Conservation (phyloP, 1,139 yeast genomes). For the Yamadazyma taylorii region DNA sequence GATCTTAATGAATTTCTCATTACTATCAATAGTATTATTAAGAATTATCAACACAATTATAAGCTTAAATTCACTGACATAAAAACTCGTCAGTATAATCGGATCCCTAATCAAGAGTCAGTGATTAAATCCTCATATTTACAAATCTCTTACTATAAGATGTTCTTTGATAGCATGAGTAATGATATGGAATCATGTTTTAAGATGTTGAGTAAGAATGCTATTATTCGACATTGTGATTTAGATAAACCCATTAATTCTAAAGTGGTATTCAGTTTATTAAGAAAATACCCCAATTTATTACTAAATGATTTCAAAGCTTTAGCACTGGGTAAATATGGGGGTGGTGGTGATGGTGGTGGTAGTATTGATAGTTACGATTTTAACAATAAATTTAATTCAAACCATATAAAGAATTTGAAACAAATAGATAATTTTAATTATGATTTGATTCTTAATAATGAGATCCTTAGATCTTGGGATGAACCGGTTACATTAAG, state of each 20-base stretch:
- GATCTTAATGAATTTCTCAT: slow-evolving; percentile 25
- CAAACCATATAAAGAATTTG: slow-evolving; percentile 11
- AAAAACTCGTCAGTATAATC: slow-evolving; percentile 50
- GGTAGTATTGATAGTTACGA: slow-evolving; percentile 8
- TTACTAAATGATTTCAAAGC: slow-evolving; percentile 42
- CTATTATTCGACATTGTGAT: slow-evolving; percentile 43
- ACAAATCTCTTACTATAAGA: slow-evolving; percentile 59
- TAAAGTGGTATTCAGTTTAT: slow-evolving; percentile 32
- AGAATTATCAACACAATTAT: slow-evolving; percentile 17
- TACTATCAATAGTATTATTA: slow-evolving; percentile 17
- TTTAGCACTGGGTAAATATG: slow-evolving; percentile 42
- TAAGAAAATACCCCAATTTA: slow-evolving; percentile 34
- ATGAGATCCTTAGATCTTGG: slow-evolving; percentile 41
- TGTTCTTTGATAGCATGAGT: slow-evolving; percentile 39
- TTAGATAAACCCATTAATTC: slow-evolving; percentile 50
- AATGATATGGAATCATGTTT: slow-evolving; percentile 25
- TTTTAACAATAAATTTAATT: slow-evolving; percentile 6
- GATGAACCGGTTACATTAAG: slow-evolving; percentile 52
- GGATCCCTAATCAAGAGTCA: slow-evolving; percentile 46
- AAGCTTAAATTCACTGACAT: slow-evolving; percentile 49
- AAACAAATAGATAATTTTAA: slow-evolving; percentile 18
- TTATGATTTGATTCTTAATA: slow-evolving; percentile 13
- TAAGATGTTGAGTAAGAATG: slow-evolving; percentile 43
- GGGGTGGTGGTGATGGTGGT: slow-evolving; percentile 4
- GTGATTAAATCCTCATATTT: slow-evolving; percentile 50